A percentile compares a stretch with the other conserved stretches of the same genome.
Conservation (phyloP, 345 rosid genomes). For the Punica granatum region DNA sequence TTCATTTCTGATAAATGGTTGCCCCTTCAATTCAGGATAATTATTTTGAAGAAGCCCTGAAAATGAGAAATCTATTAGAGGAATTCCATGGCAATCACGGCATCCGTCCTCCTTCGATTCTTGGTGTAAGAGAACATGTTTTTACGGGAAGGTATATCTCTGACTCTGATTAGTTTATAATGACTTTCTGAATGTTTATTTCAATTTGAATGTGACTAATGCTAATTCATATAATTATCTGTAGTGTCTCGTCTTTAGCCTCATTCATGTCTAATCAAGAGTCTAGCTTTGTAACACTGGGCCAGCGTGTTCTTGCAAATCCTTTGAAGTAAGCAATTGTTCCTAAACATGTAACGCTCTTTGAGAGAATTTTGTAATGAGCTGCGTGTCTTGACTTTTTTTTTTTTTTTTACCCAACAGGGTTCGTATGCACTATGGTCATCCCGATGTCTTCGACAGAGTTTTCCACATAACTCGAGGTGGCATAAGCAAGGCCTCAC, state of each 20-base stretch:
- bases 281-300: slow-evolving; percentile 87
- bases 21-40: slow-evolving; percentile 50
- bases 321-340: slow-evolving; percentile 74
- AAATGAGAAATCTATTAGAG: slow-evolving; percentile 95
- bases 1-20: too few relatives aligned
- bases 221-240: slow-evolving; percentile 14
- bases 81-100: slow-evolving; percentile 85
- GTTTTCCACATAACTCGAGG: slow-evolving; percentile 97
- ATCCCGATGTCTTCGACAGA: slow-evolving; percentile 98
- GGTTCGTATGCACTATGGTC: slow-evolving; percentile 99
- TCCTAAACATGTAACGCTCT: neutral
- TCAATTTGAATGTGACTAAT: neutral
- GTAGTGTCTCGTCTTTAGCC: slow-evolving; percentile 97
- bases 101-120: slow-evolving; percentile 85
- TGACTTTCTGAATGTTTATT: neutral
- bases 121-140: slow-evolving; percentile 96
- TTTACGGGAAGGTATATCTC: slow-evolving; percentile 81
- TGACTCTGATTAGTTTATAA: slow-evolving; percentile 5
- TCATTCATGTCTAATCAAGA: slow-evolving; percentile 97
- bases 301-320: slow-evolving; percentile 92
- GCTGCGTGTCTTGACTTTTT: neutral
- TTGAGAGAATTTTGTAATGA: neutral
- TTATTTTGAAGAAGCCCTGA: slow-evolving; percentile 97
- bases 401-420: slow-evolving; percentile 18
- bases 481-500: slow-evolving; percentile 99